These are phyloP conservation scores for Paradendryphiella salina DNA, from an alignment of 2,329 filamentous ascomycete species.

Conservation along the genomic window DNA sequence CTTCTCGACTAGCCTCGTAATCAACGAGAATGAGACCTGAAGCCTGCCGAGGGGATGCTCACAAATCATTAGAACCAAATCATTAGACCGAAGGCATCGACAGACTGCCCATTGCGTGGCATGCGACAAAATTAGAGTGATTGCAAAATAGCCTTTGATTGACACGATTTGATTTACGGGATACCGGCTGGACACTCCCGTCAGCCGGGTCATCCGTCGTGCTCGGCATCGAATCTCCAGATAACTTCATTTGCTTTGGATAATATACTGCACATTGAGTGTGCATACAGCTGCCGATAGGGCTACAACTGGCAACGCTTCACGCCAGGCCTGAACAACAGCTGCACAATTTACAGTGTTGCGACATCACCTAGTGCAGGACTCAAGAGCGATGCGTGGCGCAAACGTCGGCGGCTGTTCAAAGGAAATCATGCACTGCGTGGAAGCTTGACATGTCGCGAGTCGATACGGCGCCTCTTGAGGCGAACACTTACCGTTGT, in stretches of 20 bases:
- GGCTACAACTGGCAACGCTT: slow-evolving; percentile 28
- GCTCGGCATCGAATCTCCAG: not conserved
- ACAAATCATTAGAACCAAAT: slow-evolving; percentile 11
- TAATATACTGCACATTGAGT: slow-evolving; percentile 12
- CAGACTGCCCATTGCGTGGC: slow-evolving; percentile 10
- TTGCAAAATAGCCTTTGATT: slow-evolving; percentile 34
- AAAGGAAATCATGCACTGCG: slow-evolving; percentile 11
- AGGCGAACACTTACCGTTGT: slow-evolving; percentile 1
- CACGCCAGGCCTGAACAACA: slow-evolving; percentile 15
- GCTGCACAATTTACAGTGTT: slow-evolving; percentile 22
- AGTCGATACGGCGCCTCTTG: not conserved
- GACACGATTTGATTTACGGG: slow-evolving; percentile 21
- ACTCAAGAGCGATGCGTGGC: slow-evolving; percentile 12
- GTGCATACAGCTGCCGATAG: slow-evolving; percentile 12
- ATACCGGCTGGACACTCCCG: slow-evolving; percentile 28
- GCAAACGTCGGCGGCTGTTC: slow-evolving; percentile 21
- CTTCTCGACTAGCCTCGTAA: slow-evolving; percentile 21
- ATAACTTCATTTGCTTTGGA: slow-evolving; percentile 6
- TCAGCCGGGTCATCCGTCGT: slow-evolving; percentile 24
- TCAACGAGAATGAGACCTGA: slow-evolving; percentile 8
- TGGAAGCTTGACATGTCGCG: slow-evolving; percentile 1
- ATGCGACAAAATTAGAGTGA: slow-evolving; percentile 5
- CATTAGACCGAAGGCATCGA: slow-evolving; percentile 6
- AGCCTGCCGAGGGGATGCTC: slow-evolving; percentile 13
- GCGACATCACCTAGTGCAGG: slow-evolving; percentile 6